Percentiles rank a stretch among this genome's conserved stretches.
Evolutionary conservation across 805 yeast genomes (phyloP).

Genomic region (Yarrowia osloensis): DNA sequence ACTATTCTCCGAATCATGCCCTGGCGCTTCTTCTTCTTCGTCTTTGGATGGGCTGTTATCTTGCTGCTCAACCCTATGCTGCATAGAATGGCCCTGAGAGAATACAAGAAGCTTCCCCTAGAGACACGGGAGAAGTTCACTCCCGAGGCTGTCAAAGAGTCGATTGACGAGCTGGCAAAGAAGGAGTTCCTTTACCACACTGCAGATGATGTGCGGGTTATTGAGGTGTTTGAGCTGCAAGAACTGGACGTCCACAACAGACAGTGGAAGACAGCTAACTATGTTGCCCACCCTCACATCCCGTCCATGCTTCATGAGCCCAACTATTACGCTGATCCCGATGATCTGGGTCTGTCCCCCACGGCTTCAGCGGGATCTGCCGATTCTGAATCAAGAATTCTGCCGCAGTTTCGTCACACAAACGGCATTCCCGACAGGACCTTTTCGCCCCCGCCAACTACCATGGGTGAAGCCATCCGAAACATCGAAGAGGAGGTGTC

Average conservation of each 20-base stretch:
- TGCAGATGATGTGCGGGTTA: conserved; percentile 35
- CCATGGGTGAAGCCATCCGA: conserved; percentile 9
- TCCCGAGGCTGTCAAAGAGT: not conserved
- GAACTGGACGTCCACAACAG: conserved; percentile 21
- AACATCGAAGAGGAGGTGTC: conserved; percentile 12
- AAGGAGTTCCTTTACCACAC: not conserved
- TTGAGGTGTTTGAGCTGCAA: conserved; percentile 53
- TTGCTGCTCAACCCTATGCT: conserved; percentile 32
- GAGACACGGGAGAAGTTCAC: not conserved
- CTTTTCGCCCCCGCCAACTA: conserved; percentile 1
- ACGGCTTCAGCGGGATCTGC: not conserved
- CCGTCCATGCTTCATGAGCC: conserved; percentile 24
- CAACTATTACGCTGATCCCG: not conserved
- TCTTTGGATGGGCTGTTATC: conserved; percentile 53
- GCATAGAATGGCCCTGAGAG: conserved; percentile 13
- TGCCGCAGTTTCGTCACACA: not conserved
- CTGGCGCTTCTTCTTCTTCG: conserved; percentile 45
- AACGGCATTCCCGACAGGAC: conserved; percentile 13
- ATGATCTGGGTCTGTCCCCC: not conserved
- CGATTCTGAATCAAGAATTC: not conserved
- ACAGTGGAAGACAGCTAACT: conserved; percentile 40
- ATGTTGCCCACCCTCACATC: conserved; percentile 31
- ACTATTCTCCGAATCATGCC: conserved; percentile 42
- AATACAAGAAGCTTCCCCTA: not conserved
- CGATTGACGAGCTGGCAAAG: not conserved